Evolutionary conservation across 169 alveolate species (phyloP).

Genomic region (Cystoisospora suis): DNA sequence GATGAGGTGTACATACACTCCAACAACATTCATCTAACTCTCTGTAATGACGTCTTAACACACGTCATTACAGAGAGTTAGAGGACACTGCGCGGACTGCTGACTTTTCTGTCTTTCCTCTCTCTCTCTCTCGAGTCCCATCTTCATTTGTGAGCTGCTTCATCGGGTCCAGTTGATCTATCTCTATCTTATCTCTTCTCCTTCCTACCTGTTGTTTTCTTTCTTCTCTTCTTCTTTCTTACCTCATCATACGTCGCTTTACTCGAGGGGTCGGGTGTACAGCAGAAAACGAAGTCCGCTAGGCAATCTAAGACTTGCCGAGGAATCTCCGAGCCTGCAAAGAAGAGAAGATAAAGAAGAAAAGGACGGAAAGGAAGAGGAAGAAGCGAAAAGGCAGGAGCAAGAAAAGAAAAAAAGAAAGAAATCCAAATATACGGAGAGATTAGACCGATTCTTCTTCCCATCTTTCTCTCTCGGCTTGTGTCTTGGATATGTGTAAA

Average conservation of each 20-base stretch:
- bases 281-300: slow-evolving; percentile 18
- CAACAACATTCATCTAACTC: too few species aligned
- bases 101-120: too few species aligned
- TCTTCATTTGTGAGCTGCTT: too few species aligned
- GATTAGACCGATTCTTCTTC: not conserved
- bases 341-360: not conserved
- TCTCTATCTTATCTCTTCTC: too few species aligned
- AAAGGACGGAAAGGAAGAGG: not conserved
- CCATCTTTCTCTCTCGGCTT: not conserved
- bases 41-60: too few species aligned
- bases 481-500: not conserved
- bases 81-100: too few species aligned
- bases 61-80: too few species aligned
- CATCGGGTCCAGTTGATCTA: too few species aligned
- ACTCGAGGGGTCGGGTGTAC: not conserved
- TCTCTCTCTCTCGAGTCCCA: too few species aligned
- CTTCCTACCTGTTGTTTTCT: too few species aligned
- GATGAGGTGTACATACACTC: too few species aligned
- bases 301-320: not conserved
- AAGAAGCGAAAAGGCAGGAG: not conserved
- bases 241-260: not conserved
- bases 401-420: not conserved
- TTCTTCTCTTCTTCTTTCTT: not conserved
- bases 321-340: slow-evolving; percentile 26
- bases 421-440: not conserved